Evolutionary conservation across 2,329 filamentous ascomycete species (phyloP).

Genomic region (Akanthomyces uredinophilus): DNA sequence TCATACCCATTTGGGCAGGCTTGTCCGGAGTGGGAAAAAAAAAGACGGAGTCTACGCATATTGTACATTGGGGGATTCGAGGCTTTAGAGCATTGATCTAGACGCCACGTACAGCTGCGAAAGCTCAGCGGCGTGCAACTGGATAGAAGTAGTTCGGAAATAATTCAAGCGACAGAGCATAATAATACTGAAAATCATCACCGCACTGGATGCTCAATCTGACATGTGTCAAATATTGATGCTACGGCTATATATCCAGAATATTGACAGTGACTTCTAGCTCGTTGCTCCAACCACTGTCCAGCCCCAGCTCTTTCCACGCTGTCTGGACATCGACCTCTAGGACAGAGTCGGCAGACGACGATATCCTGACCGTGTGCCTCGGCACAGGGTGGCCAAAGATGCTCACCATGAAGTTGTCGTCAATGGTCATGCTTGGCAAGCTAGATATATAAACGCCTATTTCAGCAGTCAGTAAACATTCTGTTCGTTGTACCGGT

Average conservation of each 20-base stretch:
- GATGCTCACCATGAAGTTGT: slow-evolving; percentile 70
- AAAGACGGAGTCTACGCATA: not conserved
- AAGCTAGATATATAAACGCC: slow-evolving; percentile 75
- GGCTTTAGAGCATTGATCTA: not conserved
- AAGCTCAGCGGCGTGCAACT: not conserved
- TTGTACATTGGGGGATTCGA: not conserved
- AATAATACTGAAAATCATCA: not conserved
- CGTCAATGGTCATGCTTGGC: slow-evolving; percentile 51
- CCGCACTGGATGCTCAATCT: not conserved
- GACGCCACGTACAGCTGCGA: not conserved
- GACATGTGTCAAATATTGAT: not conserved
- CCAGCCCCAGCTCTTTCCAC: slow-evolving; percentile 68
- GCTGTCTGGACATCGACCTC: slow-evolving; percentile 72
- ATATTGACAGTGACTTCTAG: slow-evolving; percentile 56
- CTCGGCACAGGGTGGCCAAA: slow-evolving; percentile 64
- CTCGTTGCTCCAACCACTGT: slow-evolving; percentile 75
- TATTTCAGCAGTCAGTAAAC: slow-evolving; percentile 1
- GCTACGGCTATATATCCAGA: not conserved
- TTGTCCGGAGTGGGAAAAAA: not conserved
- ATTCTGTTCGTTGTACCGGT: not conserved
- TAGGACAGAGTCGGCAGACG: slow-evolving; percentile 54
- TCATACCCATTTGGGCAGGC: not conserved
- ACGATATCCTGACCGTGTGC: slow-evolving; percentile 57
- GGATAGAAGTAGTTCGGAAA: not conserved
- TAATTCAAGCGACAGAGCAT: not conserved